Evolutionary conservation across 805 yeast species (phyloP).

Genomic region (Deakozyma indianensis): DNA sequence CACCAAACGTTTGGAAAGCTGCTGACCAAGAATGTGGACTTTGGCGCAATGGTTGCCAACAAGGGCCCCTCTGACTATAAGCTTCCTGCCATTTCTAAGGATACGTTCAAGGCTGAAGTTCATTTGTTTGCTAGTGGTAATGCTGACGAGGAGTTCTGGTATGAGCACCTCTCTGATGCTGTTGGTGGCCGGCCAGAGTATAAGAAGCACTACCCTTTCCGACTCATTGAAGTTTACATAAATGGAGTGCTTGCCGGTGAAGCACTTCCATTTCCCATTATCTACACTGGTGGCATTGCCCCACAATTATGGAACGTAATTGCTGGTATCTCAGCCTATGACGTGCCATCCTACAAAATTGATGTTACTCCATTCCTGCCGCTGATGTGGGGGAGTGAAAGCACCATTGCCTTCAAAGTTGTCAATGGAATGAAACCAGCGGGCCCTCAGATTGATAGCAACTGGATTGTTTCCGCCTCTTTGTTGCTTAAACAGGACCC

Average conservation of each 20-base stretch:
- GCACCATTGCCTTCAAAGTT: slow-evolving; percentile 38
- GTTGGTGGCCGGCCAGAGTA: slow-evolving; percentile 12
- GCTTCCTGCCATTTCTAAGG: slow-evolving; percentile 26
- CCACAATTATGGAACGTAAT: slow-evolving; percentile 75
- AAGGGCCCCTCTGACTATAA: not conserved
- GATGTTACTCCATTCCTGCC: slow-evolving; percentile 64
- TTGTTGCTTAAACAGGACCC: slow-evolving; percentile 7
- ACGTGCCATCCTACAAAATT: slow-evolving; percentile 51
- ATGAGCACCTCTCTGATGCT: slow-evolving; percentile 17
- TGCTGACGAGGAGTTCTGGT: slow-evolving; percentile 78
- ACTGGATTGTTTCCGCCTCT: slow-evolving; percentile 21
- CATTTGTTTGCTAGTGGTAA: slow-evolving; percentile 60
- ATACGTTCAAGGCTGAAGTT: slow-evolving; percentile 44
- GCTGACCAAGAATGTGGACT: not conserved
- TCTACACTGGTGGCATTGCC: slow-evolving; percentile 70
- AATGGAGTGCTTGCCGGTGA: slow-evolving; percentile 46
- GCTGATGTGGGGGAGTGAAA: slow-evolving; percentile 40
- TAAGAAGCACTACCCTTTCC: slow-evolving; percentile 51
- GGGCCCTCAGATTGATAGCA: slow-evolving; percentile 8
- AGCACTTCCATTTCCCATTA: slow-evolving; percentile 54
- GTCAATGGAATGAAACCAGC: slow-evolving; percentile 17
- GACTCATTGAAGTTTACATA: slow-evolving; percentile 49
- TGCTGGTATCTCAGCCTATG: slow-evolving; percentile 62
- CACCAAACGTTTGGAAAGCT: not conserved
- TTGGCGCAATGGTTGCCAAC: not conserved